Percentiles rank a stretch among this genome's conserved stretches.
phyloP scores from a whole-genome alignment of 257 asterid species.

The Osmanthus fragrans region DNA sequence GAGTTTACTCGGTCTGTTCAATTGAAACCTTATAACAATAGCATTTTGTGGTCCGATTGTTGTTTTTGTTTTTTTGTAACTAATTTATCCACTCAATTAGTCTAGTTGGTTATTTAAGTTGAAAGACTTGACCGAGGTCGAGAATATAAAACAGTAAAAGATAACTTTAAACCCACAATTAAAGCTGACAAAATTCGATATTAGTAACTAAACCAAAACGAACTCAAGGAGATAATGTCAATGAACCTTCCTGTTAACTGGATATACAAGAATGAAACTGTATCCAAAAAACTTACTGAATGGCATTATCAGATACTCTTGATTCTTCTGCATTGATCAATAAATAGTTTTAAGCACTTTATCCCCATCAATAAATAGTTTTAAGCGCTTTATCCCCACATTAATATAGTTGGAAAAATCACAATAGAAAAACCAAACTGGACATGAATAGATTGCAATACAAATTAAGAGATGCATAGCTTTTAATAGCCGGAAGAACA shows the following conservation, averaged over 20 bases:
- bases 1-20: no score
- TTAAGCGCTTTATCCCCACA: conserved; percentile 61
- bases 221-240: conserved; percentile 9
- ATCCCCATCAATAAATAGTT: conserved; percentile 50
- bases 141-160: neutral
- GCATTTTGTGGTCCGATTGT: neutral
- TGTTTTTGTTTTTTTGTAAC: neutral
- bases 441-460: no score
- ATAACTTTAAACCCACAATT: neutral
- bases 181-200: neutral
- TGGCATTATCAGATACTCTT: conserved; percentile 16
- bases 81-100: no score
- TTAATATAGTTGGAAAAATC: no score
- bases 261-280: neutral
- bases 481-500: no score
- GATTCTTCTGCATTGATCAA: neutral
- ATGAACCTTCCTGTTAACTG: conserved; percentile 18
- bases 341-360: conserved; percentile 15
- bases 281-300: conserved; percentile 28
- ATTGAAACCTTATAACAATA: no score
- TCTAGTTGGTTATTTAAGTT: neutral
- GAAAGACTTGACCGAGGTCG: neutral
- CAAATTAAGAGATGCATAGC: no score
- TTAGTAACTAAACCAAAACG: conserved; percentile 11
- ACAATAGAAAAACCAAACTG: no score